Conservation (phyloP, 306 rosid species). For the Quercus alba region DNA sequence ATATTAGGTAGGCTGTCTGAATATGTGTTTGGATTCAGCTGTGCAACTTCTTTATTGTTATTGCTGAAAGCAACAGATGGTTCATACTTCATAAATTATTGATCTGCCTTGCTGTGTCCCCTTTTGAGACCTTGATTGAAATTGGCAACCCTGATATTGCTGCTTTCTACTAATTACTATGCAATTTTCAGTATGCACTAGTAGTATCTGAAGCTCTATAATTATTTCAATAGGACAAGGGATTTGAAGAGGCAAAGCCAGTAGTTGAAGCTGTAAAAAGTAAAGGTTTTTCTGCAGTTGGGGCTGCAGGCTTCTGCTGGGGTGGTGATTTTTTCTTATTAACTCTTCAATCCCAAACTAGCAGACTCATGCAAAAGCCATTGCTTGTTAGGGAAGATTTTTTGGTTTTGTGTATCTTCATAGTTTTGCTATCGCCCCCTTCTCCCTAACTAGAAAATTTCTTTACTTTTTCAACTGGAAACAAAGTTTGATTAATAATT, state of each 20-base stretch:
- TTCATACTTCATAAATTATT: not conserved
- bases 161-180: not conserved
- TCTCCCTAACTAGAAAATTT: too few relatives aligned
- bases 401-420: not conserved
- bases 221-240: slow-evolving; percentile 48
- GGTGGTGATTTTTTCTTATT: slow-evolving; percentile 48
- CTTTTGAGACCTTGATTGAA: not conserved
- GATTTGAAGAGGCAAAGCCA: slow-evolving; percentile 44
- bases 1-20: too few relatives aligned
- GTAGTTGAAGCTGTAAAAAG: slow-evolving; percentile 53
- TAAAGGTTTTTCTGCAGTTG: slow-evolving; percentile 53
- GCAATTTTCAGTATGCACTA: not conserved
- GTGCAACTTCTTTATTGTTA: not conserved
- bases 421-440: not conserved
- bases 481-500: not conserved
- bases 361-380: too few relatives aligned
- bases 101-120: not conserved
- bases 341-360: not conserved
- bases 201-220: not conserved
- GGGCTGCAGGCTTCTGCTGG: slow-evolving; percentile 76
- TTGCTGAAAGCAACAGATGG: not conserved
- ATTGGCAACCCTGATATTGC: not conserved
- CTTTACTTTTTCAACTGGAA: too few relatives aligned
- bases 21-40: not conserved
- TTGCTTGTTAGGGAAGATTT: too few relatives aligned